A percentile compares a stretch with the other conserved stretches of the same genome.
These are phyloP conservation scores for Jacaranda mimosifolia DNA, from an alignment of 257 asterid genomes.

Conservation along the genomic window DNA sequence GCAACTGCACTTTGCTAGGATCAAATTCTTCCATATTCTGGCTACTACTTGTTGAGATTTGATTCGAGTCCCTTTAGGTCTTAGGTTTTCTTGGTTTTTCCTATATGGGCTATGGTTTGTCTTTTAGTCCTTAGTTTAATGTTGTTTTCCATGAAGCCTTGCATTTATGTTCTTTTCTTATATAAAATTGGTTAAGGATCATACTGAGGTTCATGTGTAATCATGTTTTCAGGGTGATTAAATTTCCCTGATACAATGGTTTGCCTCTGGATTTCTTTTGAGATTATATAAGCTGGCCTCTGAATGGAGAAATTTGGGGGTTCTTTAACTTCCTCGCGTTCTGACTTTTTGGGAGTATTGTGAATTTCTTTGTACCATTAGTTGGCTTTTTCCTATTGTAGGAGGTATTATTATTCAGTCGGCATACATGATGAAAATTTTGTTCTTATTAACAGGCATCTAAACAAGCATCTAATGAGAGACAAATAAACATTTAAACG, in stretches of 20 bases:
- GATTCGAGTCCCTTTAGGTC: background rate
- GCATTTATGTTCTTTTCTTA: background rate
- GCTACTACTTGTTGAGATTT: background rate
- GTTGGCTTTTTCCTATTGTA: too few relatives aligned
- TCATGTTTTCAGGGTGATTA: background rate
- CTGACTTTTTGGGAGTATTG: too few relatives aligned
- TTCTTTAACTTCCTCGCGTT: too few relatives aligned
- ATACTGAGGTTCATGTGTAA: background rate
- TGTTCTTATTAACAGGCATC: too few relatives aligned
- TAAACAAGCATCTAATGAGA: too few relatives aligned
- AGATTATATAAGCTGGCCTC: too few relatives aligned
- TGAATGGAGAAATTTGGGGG: too few relatives aligned
- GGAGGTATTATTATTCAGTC: too few relatives aligned
- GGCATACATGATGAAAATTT: too few relatives aligned
- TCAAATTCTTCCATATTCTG: background rate
- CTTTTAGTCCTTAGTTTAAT: background rate
- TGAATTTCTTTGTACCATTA: too few relatives aligned
- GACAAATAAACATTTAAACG: too few relatives aligned
- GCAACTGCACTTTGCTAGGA: background rate
- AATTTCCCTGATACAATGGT: too few relatives aligned
- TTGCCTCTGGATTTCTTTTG: background rate
- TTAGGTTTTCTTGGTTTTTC: slow-evolving; percentile 3
- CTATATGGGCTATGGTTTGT: background rate
- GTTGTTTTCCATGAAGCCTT: background rate
- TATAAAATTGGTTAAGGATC: background rate